phyloP scores from a whole-genome alignment of 1,284 basidiomycete species.

The Tylopilus orsonianus region DNA sequence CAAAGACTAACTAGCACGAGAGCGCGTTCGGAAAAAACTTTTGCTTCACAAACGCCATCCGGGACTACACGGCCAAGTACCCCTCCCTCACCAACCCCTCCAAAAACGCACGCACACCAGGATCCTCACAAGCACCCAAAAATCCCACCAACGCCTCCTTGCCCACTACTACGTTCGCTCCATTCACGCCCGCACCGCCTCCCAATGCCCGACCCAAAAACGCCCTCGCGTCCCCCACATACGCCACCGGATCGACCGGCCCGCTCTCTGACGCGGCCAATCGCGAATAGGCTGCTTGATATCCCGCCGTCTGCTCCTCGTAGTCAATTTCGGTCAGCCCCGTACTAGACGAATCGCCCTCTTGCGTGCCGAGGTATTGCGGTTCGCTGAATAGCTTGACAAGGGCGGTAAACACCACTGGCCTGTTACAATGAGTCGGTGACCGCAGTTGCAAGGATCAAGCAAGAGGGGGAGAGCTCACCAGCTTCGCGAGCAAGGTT shows the following conservation, averaged over 20 bases:
- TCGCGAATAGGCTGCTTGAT: constrained; percentile 91
- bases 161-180: constrained; percentile 23
- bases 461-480: constrained; percentile 38
- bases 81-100: constrained; percentile 42
- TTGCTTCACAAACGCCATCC: no score
- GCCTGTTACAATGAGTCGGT: no score
- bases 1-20: no score
- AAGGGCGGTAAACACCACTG: constrained; percentile 66
- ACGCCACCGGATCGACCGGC: constrained; percentile 57
- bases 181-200: not conserved
- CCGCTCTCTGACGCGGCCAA: constrained; percentile 76
- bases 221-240: constrained; percentile 55
- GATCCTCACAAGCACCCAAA: constrained; percentile 35
- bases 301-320: constrained; percentile 87
- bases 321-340: constrained; percentile 80
- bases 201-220: constrained; percentile 50
- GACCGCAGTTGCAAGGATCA: no score
- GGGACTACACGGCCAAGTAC: not conserved
- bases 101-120: constrained; percentile 43
- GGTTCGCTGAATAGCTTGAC: constrained; percentile 78
- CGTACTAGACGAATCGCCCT: constrained; percentile 42
- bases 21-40: no score
- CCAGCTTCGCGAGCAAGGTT: constrained; percentile 70
- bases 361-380: constrained; percentile 58
- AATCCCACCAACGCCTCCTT: constrained; percentile 40